Percentiles rank a stretch among this genome's conserved stretches.
These are phyloP conservation scores for Fusarium buxicola DNA, from an alignment of 2,329 filamentous ascomycete genomes.

Conservation along the genomic window DNA sequence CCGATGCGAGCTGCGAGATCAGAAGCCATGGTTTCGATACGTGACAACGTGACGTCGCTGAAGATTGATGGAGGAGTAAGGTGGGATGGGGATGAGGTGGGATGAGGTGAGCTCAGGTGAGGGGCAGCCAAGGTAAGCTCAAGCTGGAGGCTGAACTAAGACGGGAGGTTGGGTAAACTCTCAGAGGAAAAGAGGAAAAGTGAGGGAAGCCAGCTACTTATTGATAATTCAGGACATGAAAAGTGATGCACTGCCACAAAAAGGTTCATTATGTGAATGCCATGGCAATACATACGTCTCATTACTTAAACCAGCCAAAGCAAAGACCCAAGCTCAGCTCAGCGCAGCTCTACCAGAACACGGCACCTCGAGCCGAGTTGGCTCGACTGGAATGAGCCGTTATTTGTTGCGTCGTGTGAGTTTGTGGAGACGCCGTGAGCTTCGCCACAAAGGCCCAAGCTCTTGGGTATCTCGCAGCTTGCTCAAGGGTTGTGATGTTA, in stretches of 20 bases:
- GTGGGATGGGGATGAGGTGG: slow-evolving; percentile 31
- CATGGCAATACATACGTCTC: slow-evolving; percentile 1
- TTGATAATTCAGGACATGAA: too few relatives aligned
- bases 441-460: slow-evolving; percentile 35
- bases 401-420: slow-evolving; percentile 31
- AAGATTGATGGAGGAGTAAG: slow-evolving; percentile 7
- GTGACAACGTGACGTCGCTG: slow-evolving; percentile 11
- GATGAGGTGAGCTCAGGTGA: slow-evolving; percentile 28
- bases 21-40: slow-evolving; percentile 30
- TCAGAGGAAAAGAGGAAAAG: not conserved
- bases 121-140: slow-evolving; percentile 30
- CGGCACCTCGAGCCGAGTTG: slow-evolving; percentile 34
- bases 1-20: slow-evolving; percentile 48
- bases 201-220: too few relatives aligned
- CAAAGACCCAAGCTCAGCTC: slow-evolving; percentile 11
- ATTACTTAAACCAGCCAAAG: not conserved
- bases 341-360: slow-evolving; percentile 9
- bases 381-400: slow-evolving; percentile 11
- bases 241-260: slow-evolving; percentile 30
- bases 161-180: not conserved
- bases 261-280: not conserved
- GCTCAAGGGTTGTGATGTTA: slow-evolving; percentile 5
- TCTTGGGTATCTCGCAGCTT: slow-evolving; percentile 14
- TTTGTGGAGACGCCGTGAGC: slow-evolving; percentile 33
- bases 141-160: slow-evolving; percentile 5